Evolutionary conservation across 2,329 filamentous ascomycete species (phyloP).

Genomic region (Sporothrix inflata): DNA sequence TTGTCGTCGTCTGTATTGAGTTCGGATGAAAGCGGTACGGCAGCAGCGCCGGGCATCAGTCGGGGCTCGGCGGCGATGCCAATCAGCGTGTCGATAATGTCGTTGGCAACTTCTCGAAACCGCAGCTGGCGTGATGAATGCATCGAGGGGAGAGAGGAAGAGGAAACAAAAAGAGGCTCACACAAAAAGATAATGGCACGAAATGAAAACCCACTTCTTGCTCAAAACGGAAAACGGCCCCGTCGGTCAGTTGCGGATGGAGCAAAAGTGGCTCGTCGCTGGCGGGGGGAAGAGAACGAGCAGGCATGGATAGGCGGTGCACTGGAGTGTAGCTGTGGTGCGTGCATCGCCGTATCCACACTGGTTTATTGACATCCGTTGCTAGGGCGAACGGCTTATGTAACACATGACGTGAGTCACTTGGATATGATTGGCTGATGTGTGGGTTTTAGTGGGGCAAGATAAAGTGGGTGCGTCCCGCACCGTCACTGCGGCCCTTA

Average conservation of each 20-base stretch:
- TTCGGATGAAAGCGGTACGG: conserved; percentile 34
- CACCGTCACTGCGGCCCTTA: not conserved
- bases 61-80: conserved; percentile 48
- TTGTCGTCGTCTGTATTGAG: not conserved
- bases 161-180: not conserved
- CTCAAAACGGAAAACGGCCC: conserved; percentile 8
- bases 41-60: conserved; percentile 48
- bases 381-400: conserved; percentile 22
- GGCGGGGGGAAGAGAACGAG: not conserved
- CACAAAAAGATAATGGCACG: not conserved
- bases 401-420: not conserved
- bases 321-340: not conserved
- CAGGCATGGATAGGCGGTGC: conserved; percentile 18
- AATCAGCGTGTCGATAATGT: conserved; percentile 41
- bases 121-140: conserved; percentile 38
- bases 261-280: conserved; percentile 6
- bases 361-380: conserved; percentile 30
- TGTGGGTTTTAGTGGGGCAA: not conserved
- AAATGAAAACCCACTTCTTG: conserved; percentile 2
- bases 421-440: not conserved
- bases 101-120: conserved; percentile 37
- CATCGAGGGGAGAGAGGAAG: conserved; percentile 32
- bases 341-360: conserved; percentile 9
- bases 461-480: conserved; percentile 10
- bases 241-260: conserved; percentile 3